Evolutionary conservation across 129 eudicot species (phyloP), one percentile per base, ranked within the genome.

Genomic region (Tanacetum coccineum): DNA sequence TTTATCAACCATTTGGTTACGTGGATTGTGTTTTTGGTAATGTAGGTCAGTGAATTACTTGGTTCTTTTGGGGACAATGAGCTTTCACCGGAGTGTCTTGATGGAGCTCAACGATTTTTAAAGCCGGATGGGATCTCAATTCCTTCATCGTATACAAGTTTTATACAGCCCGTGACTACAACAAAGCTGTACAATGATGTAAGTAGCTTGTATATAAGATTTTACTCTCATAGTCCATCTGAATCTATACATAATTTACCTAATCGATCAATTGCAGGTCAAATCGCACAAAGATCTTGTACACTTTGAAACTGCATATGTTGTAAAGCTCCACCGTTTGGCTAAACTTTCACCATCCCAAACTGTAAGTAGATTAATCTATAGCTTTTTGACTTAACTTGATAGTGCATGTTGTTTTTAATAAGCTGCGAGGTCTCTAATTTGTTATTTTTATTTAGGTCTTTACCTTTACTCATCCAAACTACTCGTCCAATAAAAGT

Each of bases 41-140:
- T 82, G 17, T 74, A 92, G 98, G 98, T 92, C 65, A 92, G 96
- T 67, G 98, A 92, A 70, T 80, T 92, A 79, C 88, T 92, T 58
- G 98, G 96, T 10, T 92, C 98, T 55, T 92, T 92, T 79, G 98
- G 96, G 62, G 98, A 92, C 84, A 92, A 92, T 78, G 98, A 92
- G 81, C 91, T 92, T 53, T 92, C 98, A 32, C 98, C 98, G 15
- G 96, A 92, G 76, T 92, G 98, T 78, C 91, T 92, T 73, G 96
- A 92, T 78, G 95, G 98, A 66, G 98, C 96, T 65, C 89, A 85
- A 78, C 81, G 91, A 52, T 88, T 91, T 62, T 57, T 88, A 85
- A 92, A 92, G 80, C 81, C 83, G 55, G 96, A 92, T 57, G 98
- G 98, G 48, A 84, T 92, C 58, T 92, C 98, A 62, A 92, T 92